Percentiles rank a stretch among this genome's conserved stretches.
phyloP scores from a whole-genome alignment of 768 basidiomycete species.

The Calocybe gangraenosa region DNA sequence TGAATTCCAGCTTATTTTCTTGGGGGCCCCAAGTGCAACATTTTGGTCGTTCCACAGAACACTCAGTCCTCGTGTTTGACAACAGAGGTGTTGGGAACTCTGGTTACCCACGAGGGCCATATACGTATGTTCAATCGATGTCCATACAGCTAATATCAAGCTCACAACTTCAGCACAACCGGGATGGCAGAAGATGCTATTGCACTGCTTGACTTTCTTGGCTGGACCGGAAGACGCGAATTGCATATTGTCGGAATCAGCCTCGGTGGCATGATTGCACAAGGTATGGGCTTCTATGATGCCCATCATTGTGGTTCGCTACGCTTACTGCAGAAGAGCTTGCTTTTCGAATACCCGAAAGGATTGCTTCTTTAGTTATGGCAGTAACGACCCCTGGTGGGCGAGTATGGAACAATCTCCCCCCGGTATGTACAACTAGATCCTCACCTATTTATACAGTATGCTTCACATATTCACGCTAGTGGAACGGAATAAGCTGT shows the following conservation, averaged over 20 bases:
- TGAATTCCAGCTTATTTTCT: conserved; percentile 60
- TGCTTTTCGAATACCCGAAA: conserved; percentile 57
- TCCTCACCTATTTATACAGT: not conserved
- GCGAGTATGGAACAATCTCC: conserved; percentile 49
- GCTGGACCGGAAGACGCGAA: conserved; percentile 60
- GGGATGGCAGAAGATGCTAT: conserved; percentile 77
- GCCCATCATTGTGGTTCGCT: not conserved
- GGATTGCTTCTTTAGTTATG: conserved; percentile 64
- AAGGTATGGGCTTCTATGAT: conserved; percentile 39
- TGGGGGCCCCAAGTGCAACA: conserved; percentile 65
- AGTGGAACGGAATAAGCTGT: conserved; percentile 37
- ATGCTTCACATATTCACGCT: not conserved
- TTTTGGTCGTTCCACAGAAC: conserved; percentile 51
- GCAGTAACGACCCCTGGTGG: conserved; percentile 71
- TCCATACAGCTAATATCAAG: not conserved
- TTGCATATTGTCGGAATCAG: conserved; percentile 74
- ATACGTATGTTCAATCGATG: conserved; percentile 51
- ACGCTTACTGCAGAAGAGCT: conserved; percentile 44
- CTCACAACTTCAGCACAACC: conserved; percentile 45
- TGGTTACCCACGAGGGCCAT: conserved; percentile 66
- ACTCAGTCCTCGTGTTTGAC: conserved; percentile 72
- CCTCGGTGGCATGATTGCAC: conserved; percentile 82
- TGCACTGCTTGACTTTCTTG: conserved; percentile 62
- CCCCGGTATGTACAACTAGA: conserved; percentile 48
- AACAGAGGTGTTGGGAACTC: conserved; percentile 83